Evolutionary conservation across 345 rosid species (phyloP), one percentile per base, ranked within the genome.

Genomic region (Ceriops tagal): DNA sequence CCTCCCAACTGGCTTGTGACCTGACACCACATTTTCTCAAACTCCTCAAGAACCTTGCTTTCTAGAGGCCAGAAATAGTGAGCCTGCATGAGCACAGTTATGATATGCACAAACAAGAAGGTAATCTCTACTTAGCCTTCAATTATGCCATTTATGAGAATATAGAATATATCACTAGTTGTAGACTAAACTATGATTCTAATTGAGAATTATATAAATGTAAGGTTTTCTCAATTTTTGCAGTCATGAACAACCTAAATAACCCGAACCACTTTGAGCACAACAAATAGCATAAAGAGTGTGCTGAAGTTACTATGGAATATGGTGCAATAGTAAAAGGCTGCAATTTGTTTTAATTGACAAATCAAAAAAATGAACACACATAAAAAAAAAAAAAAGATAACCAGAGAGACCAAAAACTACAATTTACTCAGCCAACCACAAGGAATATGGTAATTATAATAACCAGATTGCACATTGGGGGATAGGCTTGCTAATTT

Each of bases 21-120:
- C 71, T 84, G 89, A 68, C 56, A 66, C 97, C 98, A 93, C 75
- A 75, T 73, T 68, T 74, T 82, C 82, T 91, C 89, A 65, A 87
- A 85, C 77, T 91, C 88, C 71, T 66, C 67, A 55, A 68, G 8
- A 71, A 84, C 83, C 46, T 21, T 72, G 64, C 71, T 74, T 64
- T 82, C 83, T 69, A 85, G 69, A 69, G 97, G 98, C 85, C 93
- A 93, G 73, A 89, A 87, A 74, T 86, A 84, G 74, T 83, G 91
- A 75, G 71, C 88, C 97, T 93, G 83, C 81, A 75, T 43, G 35
- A 56, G 64, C 32, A 72, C 73, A 74, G 65, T 51, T 73, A 69
- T 8, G 59, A 28, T 27, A 53, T 6, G 5, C 53, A 58, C 18
- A 71, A 66, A 19, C 20, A 5, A 35, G 34, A 13, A 52, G 39